These are phyloP conservation scores for Pleurotus tuoliensis DNA, from an alignment of 768 basidiomycete species.

Conservation along the genomic window DNA sequence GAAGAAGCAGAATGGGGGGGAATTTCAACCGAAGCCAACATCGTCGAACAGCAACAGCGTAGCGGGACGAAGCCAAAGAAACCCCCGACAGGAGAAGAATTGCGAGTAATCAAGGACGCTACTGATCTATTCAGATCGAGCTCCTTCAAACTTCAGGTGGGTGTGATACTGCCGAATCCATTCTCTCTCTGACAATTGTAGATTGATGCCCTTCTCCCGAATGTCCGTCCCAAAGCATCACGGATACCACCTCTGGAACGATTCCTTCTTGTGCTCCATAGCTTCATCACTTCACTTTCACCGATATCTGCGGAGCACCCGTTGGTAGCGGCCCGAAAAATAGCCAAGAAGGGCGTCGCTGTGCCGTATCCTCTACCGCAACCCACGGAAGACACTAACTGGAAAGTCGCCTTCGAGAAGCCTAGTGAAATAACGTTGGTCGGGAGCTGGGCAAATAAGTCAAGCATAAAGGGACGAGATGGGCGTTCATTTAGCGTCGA, in stretches of 20 bases:
- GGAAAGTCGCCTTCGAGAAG: constrained; percentile 80
- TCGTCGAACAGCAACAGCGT: constrained; percentile 1
- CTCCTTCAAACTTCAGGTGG: constrained; percentile 82
- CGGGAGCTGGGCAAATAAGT: constrained; percentile 84
- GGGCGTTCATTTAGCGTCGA: constrained; percentile 67
- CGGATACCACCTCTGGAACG: constrained; percentile 57
- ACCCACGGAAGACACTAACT: constrained; percentile 77
- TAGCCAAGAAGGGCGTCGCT: constrained; percentile 51
- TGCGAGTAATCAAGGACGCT: constrained; percentile 70
- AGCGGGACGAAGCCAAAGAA: constrained; percentile 33
- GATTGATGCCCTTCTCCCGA: constrained; percentile 80
- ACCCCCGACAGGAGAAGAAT: constrained; percentile 67
- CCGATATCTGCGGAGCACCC: constrained; percentile 60
- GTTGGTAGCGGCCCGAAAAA: constrained; percentile 52
- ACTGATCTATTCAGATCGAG: constrained; percentile 71
- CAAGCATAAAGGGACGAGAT: constrained; percentile 70
- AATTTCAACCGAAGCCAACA: neutral
- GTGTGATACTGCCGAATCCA: constrained; percentile 7
- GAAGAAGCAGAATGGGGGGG: neutral
- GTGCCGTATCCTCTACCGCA: constrained; percentile 69
- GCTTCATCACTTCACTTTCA: constrained; percentile 57
- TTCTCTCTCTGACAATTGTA: constrained; percentile 24
- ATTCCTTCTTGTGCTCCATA: constrained; percentile 66
- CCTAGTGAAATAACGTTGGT: constrained; percentile 75
- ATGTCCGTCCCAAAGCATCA: constrained; percentile 63